These are phyloP conservation scores for Myrmaecium sp. DNA, from an alignment of 2,329 filamentous ascomycete genomes.

Conservation along the genomic window DNA sequence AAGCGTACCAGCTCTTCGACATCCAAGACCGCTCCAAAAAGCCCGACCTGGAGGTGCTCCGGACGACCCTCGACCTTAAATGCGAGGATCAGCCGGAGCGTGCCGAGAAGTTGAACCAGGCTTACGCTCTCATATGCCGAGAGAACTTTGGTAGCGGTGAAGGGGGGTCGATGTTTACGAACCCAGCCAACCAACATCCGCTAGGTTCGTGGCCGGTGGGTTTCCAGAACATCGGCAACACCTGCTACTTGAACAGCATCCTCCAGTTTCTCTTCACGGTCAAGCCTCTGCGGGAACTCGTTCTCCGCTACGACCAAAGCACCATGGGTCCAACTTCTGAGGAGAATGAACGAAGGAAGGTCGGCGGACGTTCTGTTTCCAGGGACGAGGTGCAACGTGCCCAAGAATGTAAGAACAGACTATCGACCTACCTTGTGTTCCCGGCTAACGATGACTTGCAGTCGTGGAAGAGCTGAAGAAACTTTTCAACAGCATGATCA, in stretches of 20 bases:
- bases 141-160: constrained; percentile 13
- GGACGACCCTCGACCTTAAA: no score
- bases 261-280: constrained; percentile 91
- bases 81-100: constrained; percentile 30
- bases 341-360: constrained; percentile 46
- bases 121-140: constrained; percentile 27
- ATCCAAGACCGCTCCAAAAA: constrained; percentile 35
- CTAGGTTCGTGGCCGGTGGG: constrained; percentile 56
- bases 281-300: constrained; percentile 60
- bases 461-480: constrained; percentile 57
- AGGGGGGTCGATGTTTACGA: constrained; percentile 6
- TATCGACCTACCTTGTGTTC: constrained; percentile 3
- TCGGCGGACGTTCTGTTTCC: constrained; percentile 56
- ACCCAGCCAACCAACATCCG: constrained; percentile 10
- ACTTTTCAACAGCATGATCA: constrained; percentile 56
- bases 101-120: constrained; percentile 27
- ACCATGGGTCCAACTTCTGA: constrained; percentile 51
- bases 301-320: constrained; percentile 57
- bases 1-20: constrained; percentile 22
- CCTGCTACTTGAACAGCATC: constrained; percentile 93
- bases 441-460: constrained; percentile 19
- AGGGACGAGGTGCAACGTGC: constrained; percentile 40
- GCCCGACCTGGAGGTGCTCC: constrained; percentile 28
- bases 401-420: constrained; percentile 50
- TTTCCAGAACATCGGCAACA: constrained; percentile 87